phyloP scores from a whole-genome alignment of 306 rosid genomes.

The Citrullus amarus region DNA sequence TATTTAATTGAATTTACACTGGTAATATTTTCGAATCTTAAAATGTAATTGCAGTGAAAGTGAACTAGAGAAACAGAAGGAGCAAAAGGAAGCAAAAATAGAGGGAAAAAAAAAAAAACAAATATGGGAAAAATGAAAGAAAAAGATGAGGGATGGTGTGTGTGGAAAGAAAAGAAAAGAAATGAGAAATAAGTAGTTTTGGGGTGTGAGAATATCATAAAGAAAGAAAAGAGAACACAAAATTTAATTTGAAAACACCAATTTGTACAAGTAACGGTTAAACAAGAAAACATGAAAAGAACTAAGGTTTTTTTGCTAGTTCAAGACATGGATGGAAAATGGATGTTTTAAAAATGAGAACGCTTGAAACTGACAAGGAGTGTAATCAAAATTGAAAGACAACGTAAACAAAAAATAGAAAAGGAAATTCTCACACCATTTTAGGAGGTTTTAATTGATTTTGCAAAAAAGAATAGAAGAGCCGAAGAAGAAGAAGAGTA shows the following conservation, averaged over 20 bases:
- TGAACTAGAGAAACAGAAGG: not conserved
- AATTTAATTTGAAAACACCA: not conserved
- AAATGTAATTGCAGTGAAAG: not conserved
- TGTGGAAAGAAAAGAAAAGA: not conserved
- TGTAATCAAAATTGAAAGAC: not conserved
- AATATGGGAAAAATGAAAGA: not conserved
- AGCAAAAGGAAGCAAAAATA: not conserved
- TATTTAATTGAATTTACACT: not conserved
- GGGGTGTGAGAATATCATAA: not conserved
- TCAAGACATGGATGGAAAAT: not conserved
- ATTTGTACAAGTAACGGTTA: not conserved
- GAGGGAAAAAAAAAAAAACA: not conserved
- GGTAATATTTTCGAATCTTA: not conserved
- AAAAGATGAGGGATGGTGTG: not conserved
- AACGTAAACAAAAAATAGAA: not conserved
- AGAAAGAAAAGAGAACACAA: not conserved
- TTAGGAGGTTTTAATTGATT: not conserved
- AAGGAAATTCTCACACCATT: not conserved
- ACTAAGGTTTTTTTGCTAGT: not conserved
- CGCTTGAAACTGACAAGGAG: not conserved
- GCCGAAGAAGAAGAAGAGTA: not conserved
- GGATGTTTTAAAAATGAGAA: not conserved
- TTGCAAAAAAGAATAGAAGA: not conserved
- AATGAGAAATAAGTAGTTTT: not conserved
- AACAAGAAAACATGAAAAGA: not conserved